Percentiles rank a stretch among this genome's conserved stretches.
phyloP scores from a whole-genome alignment of 805 yeast species.

The Wickerhamiella azyma region DNA sequence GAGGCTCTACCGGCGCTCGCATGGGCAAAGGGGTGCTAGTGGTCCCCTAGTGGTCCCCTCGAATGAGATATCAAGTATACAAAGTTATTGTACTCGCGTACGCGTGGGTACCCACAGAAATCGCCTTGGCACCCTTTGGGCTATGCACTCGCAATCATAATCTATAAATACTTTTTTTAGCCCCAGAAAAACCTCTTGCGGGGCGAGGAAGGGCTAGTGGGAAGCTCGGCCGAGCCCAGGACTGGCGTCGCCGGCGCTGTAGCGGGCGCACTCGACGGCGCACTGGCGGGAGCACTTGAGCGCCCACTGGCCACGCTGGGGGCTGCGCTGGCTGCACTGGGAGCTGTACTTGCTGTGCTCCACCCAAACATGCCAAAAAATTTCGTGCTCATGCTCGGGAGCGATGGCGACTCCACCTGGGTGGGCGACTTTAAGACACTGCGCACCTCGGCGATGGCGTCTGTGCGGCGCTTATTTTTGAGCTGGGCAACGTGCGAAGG shows the following conservation, averaged over 20 bases:
- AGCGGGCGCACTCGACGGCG: not conserved
- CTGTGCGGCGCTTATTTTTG: conserved; percentile 8
- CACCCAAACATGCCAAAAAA: conserved; percentile 3
- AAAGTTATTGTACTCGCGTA: no score
- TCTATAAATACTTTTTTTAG: not conserved
- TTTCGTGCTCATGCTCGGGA: not conserved
- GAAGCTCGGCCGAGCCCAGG: not conserved
- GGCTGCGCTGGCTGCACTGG: no score
- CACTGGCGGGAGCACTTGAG: not conserved
- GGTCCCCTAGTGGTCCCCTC: no score
- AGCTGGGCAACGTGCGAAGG: conserved; percentile 23
- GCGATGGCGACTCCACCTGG: not conserved
- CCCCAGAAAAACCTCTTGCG: conserved; percentile 5
- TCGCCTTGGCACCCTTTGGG: no score
- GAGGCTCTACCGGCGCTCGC: no score
- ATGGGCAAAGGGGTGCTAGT: no score
- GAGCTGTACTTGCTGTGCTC: not conserved
- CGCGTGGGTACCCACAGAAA: no score
- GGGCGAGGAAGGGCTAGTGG: conserved; percentile 1
- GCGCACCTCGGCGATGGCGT: conserved; percentile 9
- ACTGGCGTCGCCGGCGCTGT: not conserved
- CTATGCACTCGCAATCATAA: no score
- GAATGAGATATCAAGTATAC: no score
- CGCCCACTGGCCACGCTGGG: no score
- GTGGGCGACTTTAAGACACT: not conserved